Evolutionary conservation across 345 rosid species (phyloP), one percentile per base, ranked within the genome.

Genomic region (Pugionium dolabratum): DNA sequence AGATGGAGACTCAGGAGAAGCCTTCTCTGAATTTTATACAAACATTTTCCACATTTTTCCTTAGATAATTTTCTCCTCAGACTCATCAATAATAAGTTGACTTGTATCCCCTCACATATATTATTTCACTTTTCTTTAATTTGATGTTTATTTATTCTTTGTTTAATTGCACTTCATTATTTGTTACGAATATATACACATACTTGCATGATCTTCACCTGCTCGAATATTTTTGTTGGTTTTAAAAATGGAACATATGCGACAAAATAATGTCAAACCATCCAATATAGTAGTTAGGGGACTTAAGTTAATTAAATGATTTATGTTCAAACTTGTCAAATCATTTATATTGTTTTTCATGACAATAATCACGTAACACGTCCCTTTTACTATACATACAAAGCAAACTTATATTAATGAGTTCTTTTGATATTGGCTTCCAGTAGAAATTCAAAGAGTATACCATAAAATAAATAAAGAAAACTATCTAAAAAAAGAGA

Each of bases 301-400:
- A 32, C 39, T 56, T 40, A 8, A 32, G 11, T 41, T 39, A 43
- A 27, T 11, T 11, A 51, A 69, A 10, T 26, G 1, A 43, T 30
- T 31, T 51, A 18, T 59, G 52, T 32, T 68, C 59, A 69, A 39
- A 54, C n/a, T 65, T 40, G 64, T 63, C 75, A 71, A 71, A 39
- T 51, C 63, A 41, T 45, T 36, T 45, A 54, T 8, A 47, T n/a
- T 63, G 57, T 31, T 71, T 62, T 71, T 43, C 75, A 70, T 45
- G 43, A 39, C 47, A 61, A 61, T 7, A 37, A 31, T 10, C 57
- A 54, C 51, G 66, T 69, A 53, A 36, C 41, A 61, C 39, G n/a
- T n/a, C n/a, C n/a, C n/a, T n/a, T 52, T 60, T 69, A 51, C 11
- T 43, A 50, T 11, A 44, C 8, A 46, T n/a, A n/a, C n/a, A 31